Evolutionary conservation across 495 filamentous ascomycete genomes (phyloP), one percentile per base, ranked within the genome.

Genomic region (Chaetomium tenue): DNA sequence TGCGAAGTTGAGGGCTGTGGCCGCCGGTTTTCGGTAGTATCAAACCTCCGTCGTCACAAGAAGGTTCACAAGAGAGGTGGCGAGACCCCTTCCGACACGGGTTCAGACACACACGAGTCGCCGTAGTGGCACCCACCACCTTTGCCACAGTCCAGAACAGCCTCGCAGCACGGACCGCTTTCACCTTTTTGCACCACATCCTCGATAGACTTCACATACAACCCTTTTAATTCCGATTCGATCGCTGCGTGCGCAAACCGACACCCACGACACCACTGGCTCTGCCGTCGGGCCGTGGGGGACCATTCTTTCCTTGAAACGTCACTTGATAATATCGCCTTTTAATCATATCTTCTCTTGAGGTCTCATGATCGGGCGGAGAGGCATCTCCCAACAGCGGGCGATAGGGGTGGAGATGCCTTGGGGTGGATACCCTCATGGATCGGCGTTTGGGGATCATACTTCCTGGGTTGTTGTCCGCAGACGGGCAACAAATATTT

Each of bases 1-100:
- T 98, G 94, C 73, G 92, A 97, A 70, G 90, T 96, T 61, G 91
- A 96, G 71, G 93, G 93, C 58, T 98, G 94, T 71, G 93, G 95
- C 47, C 88, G 94, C 68, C 90, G 96, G 73, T 98, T 98, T 79
- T 98, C 94, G 13, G 94, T 98, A 42, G 94, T 98, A 42, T 98
- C 94, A 13, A 98, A 98, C 74, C 79, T 98, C 50, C 89, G 94
- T 56, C 84, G 94, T 58, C 94, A 98, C 80, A 89, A 90, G 74
- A 98, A 98, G 77, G 93, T 98, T 52, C 94, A 98, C 82, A 93
- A 92, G 76, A 65, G 53, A 33, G 65, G 69, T 23, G 89, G 88
- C 74, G 92, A 96, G 57, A 76, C 79, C 25, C 79, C 76, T 28
- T 84, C 82, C 44, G 83, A 82, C 56, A 78, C 79, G 23, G 79